Percentiles rank a stretch among this genome's conserved stretches.
phyloP scores from a whole-genome alignment of 1,284 basidiomycete genomes.

The Neotropicomus parvogracilis region DNA sequence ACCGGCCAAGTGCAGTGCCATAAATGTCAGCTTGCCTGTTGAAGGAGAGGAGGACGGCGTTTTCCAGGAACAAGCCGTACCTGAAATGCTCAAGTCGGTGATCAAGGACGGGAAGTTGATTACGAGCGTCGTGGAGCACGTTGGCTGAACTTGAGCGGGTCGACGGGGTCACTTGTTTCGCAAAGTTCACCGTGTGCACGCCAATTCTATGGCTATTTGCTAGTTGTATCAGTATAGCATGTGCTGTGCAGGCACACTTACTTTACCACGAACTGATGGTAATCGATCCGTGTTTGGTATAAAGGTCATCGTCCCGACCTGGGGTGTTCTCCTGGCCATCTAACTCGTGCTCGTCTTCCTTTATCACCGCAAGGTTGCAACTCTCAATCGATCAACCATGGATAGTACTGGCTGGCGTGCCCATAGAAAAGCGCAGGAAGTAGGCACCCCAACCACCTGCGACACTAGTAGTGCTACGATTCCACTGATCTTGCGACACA shows the following conservation, averaged over 20 bases:
- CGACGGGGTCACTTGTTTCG: background rate
- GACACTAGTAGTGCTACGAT: background rate
- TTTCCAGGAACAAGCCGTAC: constrained; percentile 87
- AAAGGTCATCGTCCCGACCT: no score
- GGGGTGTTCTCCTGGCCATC: no score
- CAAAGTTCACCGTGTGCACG: no score
- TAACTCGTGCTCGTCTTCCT: no score
- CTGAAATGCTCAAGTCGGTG: constrained; percentile 93
- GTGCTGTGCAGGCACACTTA: no score
- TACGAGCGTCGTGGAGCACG: constrained; percentile 87
- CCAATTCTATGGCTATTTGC: no score
- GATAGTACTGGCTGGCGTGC: constrained; percentile 62
- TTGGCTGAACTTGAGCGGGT: constrained; percentile 45
- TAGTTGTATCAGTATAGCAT: no score
- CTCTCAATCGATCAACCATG: constrained; percentile 24
- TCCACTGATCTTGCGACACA: constrained; percentile 23
- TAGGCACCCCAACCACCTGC: constrained; percentile 15
- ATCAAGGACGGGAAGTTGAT: constrained; percentile 83
- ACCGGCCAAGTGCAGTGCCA: constrained; percentile 87
- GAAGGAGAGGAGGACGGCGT: constrained; percentile 89
- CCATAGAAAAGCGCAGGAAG: constrained; percentile 48
- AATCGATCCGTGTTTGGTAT: no score
- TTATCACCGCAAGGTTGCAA: background rate
- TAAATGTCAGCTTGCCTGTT: constrained; percentile 90
- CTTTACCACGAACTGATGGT: no score